Evolutionary conservation across 352 stramenopile genomes (phyloP), one percentile per base, ranked within the genome.

Genomic region (Pythium sukuiense): DNA sequence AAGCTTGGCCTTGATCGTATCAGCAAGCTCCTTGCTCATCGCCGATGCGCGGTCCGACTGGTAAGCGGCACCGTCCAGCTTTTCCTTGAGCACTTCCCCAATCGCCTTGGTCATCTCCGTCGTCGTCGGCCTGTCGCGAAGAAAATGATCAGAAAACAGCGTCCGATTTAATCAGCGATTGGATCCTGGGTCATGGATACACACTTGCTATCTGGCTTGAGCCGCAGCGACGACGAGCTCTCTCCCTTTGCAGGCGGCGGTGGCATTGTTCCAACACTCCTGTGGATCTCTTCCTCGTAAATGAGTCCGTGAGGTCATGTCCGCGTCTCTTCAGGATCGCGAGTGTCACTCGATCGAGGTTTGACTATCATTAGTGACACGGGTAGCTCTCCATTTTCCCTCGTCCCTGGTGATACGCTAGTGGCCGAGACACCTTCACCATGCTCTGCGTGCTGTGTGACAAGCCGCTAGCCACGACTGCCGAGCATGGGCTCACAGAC

Each of bases 11-110:
- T 96, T 97, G 66, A 96, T 82, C 1, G 81, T 69, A 58, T 97
- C 89, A 24, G 88, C 87, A 54, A 97, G 91, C 68, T 92, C 85
- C 45, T 96, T 97, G 18, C 87, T 96, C 63, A 95, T 71, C 27
- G 65, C 67, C 3, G 84, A 87, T 30, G 85, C 84, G 54, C 81
- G 76, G 45, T 97, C 88, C 32, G 85, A 90, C 65, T 93, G 80
- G 66, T 91, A 92, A 57, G 53, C 72, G 13, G 69, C 71, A 52
- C 77, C 77, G 26, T 89, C 77, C 56, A 93, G 71, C 64, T 92
- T 93, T 32, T 91, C 79, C 27, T 76, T 63, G 52, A 93, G 69
- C 46, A 93, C 69, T 32, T 90, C 73, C 13, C 46, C 71, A 53
- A 93, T 88, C 27, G 90, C 62, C 52, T 90, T 83, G 63, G 89